Evolutionary conservation across 2,329 filamentous ascomycete genomes (phyloP).

Genomic region (Aureobasidium sp.): DNA sequence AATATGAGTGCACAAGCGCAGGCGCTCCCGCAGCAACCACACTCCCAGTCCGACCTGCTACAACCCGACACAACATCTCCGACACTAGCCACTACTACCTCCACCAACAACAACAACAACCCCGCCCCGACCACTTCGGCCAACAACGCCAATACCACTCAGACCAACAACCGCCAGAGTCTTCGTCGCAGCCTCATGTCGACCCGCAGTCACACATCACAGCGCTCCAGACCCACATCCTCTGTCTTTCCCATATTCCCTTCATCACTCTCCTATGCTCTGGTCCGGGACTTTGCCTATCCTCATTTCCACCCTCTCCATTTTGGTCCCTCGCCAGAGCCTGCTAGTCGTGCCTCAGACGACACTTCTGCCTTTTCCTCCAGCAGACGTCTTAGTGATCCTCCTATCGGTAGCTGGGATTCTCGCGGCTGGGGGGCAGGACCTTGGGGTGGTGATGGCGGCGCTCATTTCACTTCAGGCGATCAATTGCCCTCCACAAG

Average conservation of each 20-base stretch:
- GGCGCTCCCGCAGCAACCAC: not conserved
- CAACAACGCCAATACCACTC: not conserved
- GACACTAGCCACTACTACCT: not conserved
- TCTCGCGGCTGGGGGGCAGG: conserved; percentile 52
- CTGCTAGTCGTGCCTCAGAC: not conserved
- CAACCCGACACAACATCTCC: conserved; percentile 6
- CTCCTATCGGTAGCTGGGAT: conserved; percentile 62
- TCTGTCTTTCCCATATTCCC: conserved; percentile 69
- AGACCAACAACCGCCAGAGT: not conserved
- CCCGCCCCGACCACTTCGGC: not conserved
- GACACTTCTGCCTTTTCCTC: conserved; percentile 80
- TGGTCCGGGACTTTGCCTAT: conserved; percentile 95
- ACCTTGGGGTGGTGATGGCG: conserved; percentile 33
- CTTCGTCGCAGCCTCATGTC: conserved; percentile 8
- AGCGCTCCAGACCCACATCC: conserved; percentile 13
- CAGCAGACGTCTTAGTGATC: conserved; percentile 48
- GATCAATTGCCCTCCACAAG: conserved; percentile 26
- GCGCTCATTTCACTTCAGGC: conserved; percentile 19
- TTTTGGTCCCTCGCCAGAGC: conserved; percentile 79
- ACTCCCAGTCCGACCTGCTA: not conserved
- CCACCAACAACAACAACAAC: not conserved
- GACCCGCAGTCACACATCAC: conserved; percentile 3
- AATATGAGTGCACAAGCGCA: not conserved
- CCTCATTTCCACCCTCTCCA: conserved; percentile 74
- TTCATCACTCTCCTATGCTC: conserved; percentile 77